Conservation (phyloP, 495 filamentous ascomycete species). For the Lepidopterella palustris region DNA sequence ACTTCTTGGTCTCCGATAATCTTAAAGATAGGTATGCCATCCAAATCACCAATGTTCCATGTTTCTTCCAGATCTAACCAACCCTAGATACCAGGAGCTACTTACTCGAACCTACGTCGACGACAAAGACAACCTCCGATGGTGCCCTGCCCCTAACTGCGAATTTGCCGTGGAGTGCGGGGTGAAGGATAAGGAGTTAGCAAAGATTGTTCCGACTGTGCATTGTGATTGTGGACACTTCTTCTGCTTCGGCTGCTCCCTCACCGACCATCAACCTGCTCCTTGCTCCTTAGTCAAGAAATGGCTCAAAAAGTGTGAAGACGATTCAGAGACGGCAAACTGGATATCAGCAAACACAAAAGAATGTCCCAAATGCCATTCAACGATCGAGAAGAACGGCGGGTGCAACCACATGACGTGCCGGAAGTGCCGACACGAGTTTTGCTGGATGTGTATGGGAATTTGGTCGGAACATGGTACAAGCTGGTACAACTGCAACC, state of each 20-base stretch:
- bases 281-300: constrained; percentile 88
- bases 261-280: constrained; percentile 86
- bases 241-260: constrained; percentile 96
- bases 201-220: constrained; percentile 82
- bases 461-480: constrained; percentile 97
- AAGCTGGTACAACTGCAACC: constrained; percentile 99
- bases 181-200: constrained; percentile 77
- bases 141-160: constrained; percentile 96
- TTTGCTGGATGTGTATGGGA: constrained; percentile 99
- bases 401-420: constrained; percentile 99
- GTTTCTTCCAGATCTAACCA: constrained; percentile 13
- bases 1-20: constrained; percentile 70
- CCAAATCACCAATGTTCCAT: not conserved
- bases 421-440: constrained; percentile 96
- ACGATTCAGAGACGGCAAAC: constrained; percentile 96
- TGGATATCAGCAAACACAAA: constrained; percentile 99
- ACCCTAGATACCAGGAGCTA: constrained; percentile 67
- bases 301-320: constrained; percentile 97
- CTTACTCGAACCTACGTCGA: constrained; percentile 94
- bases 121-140: constrained; percentile 88
- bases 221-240: constrained; percentile 72
- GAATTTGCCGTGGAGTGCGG: constrained; percentile 83
- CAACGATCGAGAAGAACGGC: constrained; percentile 98
- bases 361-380: constrained; percentile 90
- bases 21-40: constrained; percentile 56